A percentile compares a stretch with the other conserved stretches of the same genome.
phyloP scores from a whole-genome alignment of 2,329 filamentous ascomycete species.

The Diaporthe australafricana region DNA sequence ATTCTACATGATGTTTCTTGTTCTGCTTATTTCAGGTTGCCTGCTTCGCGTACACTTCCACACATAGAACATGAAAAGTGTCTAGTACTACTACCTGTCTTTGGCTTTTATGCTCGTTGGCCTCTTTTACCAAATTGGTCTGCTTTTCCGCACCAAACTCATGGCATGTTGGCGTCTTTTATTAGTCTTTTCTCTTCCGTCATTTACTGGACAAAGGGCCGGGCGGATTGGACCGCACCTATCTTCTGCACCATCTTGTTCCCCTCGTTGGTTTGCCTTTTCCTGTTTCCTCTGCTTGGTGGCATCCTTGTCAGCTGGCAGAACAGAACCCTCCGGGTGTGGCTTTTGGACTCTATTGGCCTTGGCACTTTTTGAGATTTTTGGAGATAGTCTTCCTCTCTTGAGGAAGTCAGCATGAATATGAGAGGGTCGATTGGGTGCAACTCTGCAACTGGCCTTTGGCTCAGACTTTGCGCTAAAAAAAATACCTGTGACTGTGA shows the following conservation, averaged over 20 bases:
- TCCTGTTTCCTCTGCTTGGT: not conserved
- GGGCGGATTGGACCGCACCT: not conserved
- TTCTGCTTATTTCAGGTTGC: not conserved
- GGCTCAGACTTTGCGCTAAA: too few species aligned
- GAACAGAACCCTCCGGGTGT: too few species aligned
- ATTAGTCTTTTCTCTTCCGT: not conserved
- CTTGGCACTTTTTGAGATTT: too few species aligned
- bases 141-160: not conserved
- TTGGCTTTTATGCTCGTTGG: not conserved
- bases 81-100: not conserved
- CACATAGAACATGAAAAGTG: constrained; percentile 29
- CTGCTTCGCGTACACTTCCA: constrained; percentile 1
- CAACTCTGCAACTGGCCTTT: too few species aligned
- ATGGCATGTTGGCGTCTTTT: constrained; percentile 32
- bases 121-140: not conserved
- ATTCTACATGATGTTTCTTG: not conserved
- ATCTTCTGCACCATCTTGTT: not conserved
- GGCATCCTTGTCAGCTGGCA: too few species aligned
- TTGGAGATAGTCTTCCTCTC: too few species aligned
- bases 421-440: too few species aligned
- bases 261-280: not conserved
- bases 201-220: not conserved
- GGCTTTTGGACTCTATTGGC: too few species aligned
- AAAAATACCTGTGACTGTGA: too few species aligned
- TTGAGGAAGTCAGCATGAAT: too few species aligned